phyloP scores from a whole-genome alignment of 495 filamentous ascomycete genomes.

The Talaromyces nanjingensis region DNA sequence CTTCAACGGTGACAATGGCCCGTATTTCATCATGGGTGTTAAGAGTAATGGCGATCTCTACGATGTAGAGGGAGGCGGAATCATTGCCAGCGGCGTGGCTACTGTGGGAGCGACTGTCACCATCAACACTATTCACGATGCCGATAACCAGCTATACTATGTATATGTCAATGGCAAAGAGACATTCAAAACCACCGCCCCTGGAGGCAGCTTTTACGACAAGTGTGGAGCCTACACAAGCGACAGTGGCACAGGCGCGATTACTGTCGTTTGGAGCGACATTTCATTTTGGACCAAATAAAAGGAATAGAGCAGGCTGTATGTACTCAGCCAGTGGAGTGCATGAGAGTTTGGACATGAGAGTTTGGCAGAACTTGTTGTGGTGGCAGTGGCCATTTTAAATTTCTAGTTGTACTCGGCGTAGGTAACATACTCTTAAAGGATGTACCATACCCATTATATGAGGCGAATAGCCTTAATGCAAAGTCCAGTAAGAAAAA shows the following conservation, averaged over 20 bases:
- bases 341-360: not conserved
- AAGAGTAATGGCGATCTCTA: slow-evolving; percentile 3
- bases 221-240: slow-evolving; percentile 1
- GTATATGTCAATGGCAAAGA: slow-evolving; percentile 3
- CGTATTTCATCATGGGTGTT: slow-evolving; percentile 3
- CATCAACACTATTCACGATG: slow-evolving; percentile 5
- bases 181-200: not conserved
- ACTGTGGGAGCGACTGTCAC: slow-evolving; percentile 3
- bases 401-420: not conserved
- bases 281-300: slow-evolving; percentile 4
- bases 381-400: not conserved
- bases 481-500: not conserved
- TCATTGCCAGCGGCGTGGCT: slow-evolving; percentile 1
- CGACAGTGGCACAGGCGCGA: slow-evolving; percentile 1
- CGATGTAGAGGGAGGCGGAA: slow-evolving; percentile 1
- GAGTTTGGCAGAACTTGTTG: not conserved
- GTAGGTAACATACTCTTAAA: not conserved
- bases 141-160: not conserved
- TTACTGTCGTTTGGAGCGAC: not conserved
- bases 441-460: not conserved
- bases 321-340: not conserved
- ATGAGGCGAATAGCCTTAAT: not conserved
- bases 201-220: not conserved
- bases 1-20: not conserved
- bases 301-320: not conserved